Base-by-base conservation (phyloP, 345 rosid species). In the Eucalyptus regnans region DNA sequence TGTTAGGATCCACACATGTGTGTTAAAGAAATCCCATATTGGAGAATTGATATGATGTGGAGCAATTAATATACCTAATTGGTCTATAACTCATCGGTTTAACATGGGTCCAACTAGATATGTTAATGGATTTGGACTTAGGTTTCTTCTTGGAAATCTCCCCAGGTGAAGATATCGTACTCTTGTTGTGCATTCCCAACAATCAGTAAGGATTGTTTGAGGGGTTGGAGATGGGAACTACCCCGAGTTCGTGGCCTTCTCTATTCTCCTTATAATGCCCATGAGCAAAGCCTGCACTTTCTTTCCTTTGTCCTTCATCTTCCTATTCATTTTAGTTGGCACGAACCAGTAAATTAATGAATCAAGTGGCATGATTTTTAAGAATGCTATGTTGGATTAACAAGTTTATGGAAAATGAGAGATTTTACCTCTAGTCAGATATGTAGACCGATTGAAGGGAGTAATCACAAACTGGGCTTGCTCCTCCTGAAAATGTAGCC, bases 101-200 rank as follows among this genome's bases (percentile, higher is more conserved):
- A 50, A 5, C 51, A 50, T 50, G 7, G 7, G 7, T 50, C 51
- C 17, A 50, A 50, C 18, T 50, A 15, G 1, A 50, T 50, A 9
- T 50, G 18, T 50, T 51, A 51, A 51, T 16, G 54, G 54, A 51
- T 16, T 51, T 4, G 1, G 0, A 51, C 54, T 51, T 51, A 1
- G 54, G 8, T 16, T 51, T 16, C 8, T 16, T 51, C 1, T 51
- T 51, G 0, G 3, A 50, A 50, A 50, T 50, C 54, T 16, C 54
- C 18, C 3, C 8, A 2, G 0, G 54, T 50, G 1, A 50, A 50
- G 20, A 16, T 50, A 50, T 50, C 20, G 0, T 1, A 50, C 54
- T 50, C 20, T 50, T 16, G 4, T 16, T 51, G 54, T 51, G 54
- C 54, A 2, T 51, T 50, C 52, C 20, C 20, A 22, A 8, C 2